phyloP scores from a whole-genome alignment of 371 early-diverging fungal species.

The Phascolomyces articulosus region DNA sequence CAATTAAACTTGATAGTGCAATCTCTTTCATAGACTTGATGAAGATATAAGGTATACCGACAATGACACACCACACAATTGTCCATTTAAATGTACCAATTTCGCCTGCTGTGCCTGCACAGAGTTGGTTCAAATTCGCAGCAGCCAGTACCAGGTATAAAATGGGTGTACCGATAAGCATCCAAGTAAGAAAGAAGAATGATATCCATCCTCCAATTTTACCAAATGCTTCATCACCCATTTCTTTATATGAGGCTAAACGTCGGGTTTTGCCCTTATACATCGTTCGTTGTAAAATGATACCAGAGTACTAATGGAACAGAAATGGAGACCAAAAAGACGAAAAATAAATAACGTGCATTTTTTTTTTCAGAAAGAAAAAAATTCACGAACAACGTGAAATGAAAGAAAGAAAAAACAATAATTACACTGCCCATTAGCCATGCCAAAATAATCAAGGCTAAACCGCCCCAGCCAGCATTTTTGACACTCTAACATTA shows the following conservation, averaged over 20 bases:
- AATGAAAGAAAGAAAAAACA: background rate
- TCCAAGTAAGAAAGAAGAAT: slow-evolving; percentile 61
- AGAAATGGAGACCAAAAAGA: no score
- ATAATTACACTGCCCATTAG: slow-evolving; percentile 63
- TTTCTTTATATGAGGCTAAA: background rate
- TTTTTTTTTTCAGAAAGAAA: background rate
- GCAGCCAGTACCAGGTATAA: slow-evolving; percentile 64
- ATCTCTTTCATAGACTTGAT: slow-evolving; percentile 65
- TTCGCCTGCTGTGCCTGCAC: slow-evolving; percentile 37
- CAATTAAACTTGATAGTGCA: slow-evolving; percentile 63
- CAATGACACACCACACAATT: slow-evolving; percentile 60
- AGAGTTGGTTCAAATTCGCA: slow-evolving; percentile 46
- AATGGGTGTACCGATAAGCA: slow-evolving; percentile 54
- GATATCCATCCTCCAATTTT: slow-evolving; percentile 31
- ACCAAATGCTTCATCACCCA: slow-evolving; percentile 30
- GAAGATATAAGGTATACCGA: slow-evolving; percentile 55
- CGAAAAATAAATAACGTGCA: no score
- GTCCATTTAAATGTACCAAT: slow-evolving; percentile 61
- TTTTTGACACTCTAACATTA: slow-evolving; percentile 25
- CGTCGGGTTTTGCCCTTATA: background rate
- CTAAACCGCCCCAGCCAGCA: slow-evolving; percentile 77
- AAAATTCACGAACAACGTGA: no score
- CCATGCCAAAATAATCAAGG: slow-evolving; percentile 76
- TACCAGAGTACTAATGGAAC: slow-evolving; percentile 6
- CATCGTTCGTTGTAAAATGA: slow-evolving; percentile 27